Evolutionary conservation across 2,329 filamentous ascomycete genomes (phyloP).

Genomic region (Trichophyton equinum): DNA sequence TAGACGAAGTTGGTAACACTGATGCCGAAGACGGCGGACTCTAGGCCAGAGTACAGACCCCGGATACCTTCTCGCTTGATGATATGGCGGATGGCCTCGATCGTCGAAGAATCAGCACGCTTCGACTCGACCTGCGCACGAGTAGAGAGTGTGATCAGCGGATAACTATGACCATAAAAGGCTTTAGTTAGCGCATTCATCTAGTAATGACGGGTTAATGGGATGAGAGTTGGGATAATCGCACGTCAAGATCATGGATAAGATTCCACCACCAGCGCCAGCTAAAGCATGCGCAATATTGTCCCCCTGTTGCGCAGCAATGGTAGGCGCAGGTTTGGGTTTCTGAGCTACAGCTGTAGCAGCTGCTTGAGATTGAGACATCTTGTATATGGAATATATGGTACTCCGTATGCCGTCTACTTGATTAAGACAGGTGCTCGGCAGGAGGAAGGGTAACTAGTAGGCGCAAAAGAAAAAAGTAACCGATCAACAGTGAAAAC

Average conservation of each 20-base stretch:
- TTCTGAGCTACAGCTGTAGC: constrained; percentile 22
- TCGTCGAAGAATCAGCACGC: constrained; percentile 72
- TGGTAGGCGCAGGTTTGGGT: constrained; percentile 37
- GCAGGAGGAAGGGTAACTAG: neutral
- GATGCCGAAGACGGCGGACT: constrained; percentile 92
- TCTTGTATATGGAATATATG: constrained; percentile 12
- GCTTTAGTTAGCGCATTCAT: neutral
- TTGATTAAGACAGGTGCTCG: neutral
- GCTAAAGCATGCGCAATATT: constrained; percentile 93
- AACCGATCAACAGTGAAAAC: neutral
- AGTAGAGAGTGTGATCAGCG: constrained; percentile 92
- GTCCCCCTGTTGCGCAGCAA: constrained; percentile 72
- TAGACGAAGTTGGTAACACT: constrained; percentile 99
- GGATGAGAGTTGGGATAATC: neutral
- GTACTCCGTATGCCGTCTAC: neutral
- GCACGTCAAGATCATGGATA: constrained; percentile 84
- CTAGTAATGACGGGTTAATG: neutral
- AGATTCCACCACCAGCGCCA: constrained; percentile 80
- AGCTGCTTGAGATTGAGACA: constrained; percentile 25
- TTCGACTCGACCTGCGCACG: constrained; percentile 96
- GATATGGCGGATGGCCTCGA: constrained; percentile 72
- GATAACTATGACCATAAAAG: constrained; percentile 50
- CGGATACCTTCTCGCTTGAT: constrained; percentile 79
- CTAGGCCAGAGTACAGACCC: constrained; percentile 84
- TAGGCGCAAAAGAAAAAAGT: neutral